phyloP scores from a whole-genome alignment of 2,329 filamentous ascomycete genomes.

The Cladosporium sp. region DNA sequence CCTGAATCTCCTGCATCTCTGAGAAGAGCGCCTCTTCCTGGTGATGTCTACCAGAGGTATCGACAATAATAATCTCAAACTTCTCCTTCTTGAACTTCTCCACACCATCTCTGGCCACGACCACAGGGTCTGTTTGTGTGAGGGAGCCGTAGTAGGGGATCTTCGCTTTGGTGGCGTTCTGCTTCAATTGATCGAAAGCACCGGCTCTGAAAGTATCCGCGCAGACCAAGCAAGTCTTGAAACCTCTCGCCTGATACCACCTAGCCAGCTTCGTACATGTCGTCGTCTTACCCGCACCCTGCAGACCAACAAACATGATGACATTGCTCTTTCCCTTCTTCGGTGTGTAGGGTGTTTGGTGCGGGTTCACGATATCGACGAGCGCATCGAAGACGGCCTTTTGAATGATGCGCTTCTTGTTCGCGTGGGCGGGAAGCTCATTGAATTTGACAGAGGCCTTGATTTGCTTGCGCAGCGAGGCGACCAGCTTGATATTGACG shows the following conservation, averaged over 20 bases:
- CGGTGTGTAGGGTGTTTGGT: conserved; percentile 91
- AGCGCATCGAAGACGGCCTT: conserved; percentile 97
- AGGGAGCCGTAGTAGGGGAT: conserved; percentile 97
- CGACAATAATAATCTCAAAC: conserved; percentile 98
- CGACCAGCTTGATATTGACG: conserved; percentile 92
- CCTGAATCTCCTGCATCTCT: conserved; percentile 96
- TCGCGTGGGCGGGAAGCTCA: conserved; percentile 83
- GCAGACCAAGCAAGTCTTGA: conserved; percentile 91
- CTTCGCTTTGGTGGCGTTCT: conserved; percentile 98
- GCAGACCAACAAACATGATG: conserved; percentile 98
- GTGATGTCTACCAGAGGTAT: conserved; percentile 91
- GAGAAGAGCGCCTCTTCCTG: conserved; percentile 94
- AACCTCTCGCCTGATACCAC: conserved; percentile 91
- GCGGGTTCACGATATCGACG: conserved; percentile 91
- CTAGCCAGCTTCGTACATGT: conserved; percentile 95
- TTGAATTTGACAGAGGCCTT: conserved; percentile 90
- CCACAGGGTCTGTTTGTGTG: conserved; percentile 92
- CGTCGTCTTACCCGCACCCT: conserved; percentile 97
- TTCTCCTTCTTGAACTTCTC: conserved; percentile 99
- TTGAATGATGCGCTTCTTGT: conserved; percentile 98
- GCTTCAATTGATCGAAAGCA: conserved; percentile 97
- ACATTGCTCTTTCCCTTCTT: conserved; percentile 96
- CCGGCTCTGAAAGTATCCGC: conserved; percentile 98
- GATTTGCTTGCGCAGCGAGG: conserved; percentile 89
- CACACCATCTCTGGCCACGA: conserved; percentile 91